Conservation (phyloP, 768 basidiomycete species). For the Lactifluus rugatus region DNA sequence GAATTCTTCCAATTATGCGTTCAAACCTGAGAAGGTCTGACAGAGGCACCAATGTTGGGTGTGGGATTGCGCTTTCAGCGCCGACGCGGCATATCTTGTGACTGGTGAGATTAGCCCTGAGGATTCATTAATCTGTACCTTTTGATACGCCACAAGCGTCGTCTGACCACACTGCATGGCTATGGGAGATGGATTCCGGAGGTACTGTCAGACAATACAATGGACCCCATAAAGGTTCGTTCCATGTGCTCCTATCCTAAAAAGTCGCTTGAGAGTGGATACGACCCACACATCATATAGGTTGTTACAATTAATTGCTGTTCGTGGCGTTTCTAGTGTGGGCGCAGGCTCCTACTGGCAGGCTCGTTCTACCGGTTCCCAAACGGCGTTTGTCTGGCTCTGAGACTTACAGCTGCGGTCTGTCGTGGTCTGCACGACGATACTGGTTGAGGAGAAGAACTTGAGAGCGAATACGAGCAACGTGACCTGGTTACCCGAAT, state of each 20-base stretch:
- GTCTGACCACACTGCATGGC: slow-evolving; percentile 92
- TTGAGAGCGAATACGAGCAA: not conserved
- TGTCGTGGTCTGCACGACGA: slow-evolving; percentile 83
- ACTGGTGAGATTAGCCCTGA: slow-evolving; percentile 52
- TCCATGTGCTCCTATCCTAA: slow-evolving; percentile 4
- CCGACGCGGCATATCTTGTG: slow-evolving; percentile 96
- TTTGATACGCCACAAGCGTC: slow-evolving; percentile 50
- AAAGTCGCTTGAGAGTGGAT: not conserved
- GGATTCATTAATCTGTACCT: not conserved
- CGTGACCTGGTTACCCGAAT: too few species aligned
- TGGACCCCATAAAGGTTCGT: slow-evolving; percentile 82
- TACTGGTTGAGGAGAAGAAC: slow-evolving; percentile 45
- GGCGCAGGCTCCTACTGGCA: too few species aligned
- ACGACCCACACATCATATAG: too few species aligned
- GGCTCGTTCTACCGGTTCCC: too few species aligned
- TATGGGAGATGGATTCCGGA: slow-evolving; percentile 97
- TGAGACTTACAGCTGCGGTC: slow-evolving; percentile 50
- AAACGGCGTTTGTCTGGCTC: not conserved
- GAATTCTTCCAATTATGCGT: slow-evolving; percentile 77
- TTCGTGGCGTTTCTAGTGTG: too few species aligned
- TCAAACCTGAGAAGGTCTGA: slow-evolving; percentile 79
- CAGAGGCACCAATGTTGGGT: slow-evolving; percentile 98
- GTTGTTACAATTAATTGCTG: too few species aligned
- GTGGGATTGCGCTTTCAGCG: slow-evolving; percentile 99
- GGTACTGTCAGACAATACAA: slow-evolving; percentile 97